A percentile compares a stretch with the other conserved stretches of the same genome.
Evolutionary conservation across 192 early-diverging fungal genomes (phyloP).

Genomic region (Piromyces finnis): DNA sequence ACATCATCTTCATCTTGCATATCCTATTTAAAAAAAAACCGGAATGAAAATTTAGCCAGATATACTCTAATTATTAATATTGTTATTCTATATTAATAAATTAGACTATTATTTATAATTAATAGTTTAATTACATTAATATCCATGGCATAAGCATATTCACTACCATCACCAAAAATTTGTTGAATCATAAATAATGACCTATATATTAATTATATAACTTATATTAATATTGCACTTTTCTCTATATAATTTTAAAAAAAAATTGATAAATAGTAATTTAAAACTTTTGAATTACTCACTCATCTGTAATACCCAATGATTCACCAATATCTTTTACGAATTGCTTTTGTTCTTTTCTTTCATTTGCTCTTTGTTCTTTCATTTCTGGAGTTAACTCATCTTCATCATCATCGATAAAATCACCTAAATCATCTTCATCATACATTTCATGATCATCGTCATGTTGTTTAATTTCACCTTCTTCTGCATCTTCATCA

Average conservation of each 20-base stretch:
- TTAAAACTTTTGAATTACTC: slow-evolving; percentile 7
- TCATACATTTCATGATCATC: slow-evolving; percentile 11
- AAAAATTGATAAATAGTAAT: too few species aligned
- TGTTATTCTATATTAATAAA: too few species aligned
- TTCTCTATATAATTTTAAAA: too few species aligned
- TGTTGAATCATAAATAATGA: slow-evolving; percentile 62
- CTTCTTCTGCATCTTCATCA: slow-evolving; percentile 19
- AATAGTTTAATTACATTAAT: neutral
- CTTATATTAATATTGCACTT: too few species aligned
- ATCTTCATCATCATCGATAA: slow-evolving; percentile 31
- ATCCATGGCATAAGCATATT: slow-evolving; percentile 62
- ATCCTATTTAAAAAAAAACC: too few species aligned
- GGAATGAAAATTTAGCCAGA: too few species aligned
- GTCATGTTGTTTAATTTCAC: slow-evolving; percentile 8
- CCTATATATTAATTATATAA: too few species aligned
- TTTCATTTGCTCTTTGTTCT: slow-evolving; percentile 8
- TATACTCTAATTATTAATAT: too few species aligned
- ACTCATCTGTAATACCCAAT: slow-evolving; percentile 35
- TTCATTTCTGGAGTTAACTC: slow-evolving; percentile 8
- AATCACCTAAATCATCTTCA: slow-evolving; percentile 26
- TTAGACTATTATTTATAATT: too few species aligned
- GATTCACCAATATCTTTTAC: slow-evolving; percentile 18
- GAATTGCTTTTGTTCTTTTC: slow-evolving; percentile 9
- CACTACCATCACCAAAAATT: slow-evolving; percentile 84
- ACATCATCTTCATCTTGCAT: slow-evolving; percentile 6